Conservation (phyloP, 805 yeast genomes). For the Ogataea paraovalis region DNA sequence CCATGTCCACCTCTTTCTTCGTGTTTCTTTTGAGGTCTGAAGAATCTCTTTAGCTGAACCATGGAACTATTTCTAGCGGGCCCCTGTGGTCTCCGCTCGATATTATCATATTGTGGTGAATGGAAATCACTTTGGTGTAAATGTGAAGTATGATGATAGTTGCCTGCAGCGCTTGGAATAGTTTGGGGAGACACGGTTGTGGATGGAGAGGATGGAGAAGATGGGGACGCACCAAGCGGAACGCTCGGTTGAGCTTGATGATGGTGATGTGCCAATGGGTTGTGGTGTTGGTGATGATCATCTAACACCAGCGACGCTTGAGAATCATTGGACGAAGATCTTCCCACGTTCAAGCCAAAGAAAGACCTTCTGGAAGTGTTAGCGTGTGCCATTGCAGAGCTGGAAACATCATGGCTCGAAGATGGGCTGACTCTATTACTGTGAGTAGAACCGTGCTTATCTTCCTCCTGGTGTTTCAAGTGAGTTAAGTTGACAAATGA, state of each 20-base stretch:
- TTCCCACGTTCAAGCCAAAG: constrained; percentile 28
- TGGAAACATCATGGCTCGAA: constrained; percentile 11
- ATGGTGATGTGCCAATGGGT: not conserved
- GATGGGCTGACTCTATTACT: constrained; percentile 12
- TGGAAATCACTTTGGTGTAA: constrained; percentile 8
- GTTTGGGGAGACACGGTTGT: not conserved
- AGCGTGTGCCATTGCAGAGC: constrained; percentile 21
- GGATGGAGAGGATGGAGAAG: constrained; percentile 4
- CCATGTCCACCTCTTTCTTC: constrained; percentile 5
- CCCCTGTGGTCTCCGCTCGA: not conserved
- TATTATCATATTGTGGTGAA: not conserved
- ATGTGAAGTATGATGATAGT: constrained; percentile 16
- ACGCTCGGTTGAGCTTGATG: constrained; percentile 3
- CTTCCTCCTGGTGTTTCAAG: constrained; percentile 21
- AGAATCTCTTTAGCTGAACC: constrained; percentile 70
- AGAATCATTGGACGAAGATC: constrained; percentile 29
- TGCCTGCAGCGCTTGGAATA: not conserved
- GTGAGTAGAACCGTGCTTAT: constrained; percentile 5
- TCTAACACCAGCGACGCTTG: constrained; percentile 23
- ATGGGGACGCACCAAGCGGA: constrained; percentile 1
- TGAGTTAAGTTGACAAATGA: constrained; percentile 23
- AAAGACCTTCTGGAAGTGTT: constrained; percentile 27
- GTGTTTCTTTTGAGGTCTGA: constrained; percentile 48
- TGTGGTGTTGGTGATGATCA: constrained; percentile 18
- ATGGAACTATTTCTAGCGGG: constrained; percentile 39